Evolutionary conservation across 345 rosid genomes (phyloP).

Genomic region (Eutrema heterophyllum): DNA sequence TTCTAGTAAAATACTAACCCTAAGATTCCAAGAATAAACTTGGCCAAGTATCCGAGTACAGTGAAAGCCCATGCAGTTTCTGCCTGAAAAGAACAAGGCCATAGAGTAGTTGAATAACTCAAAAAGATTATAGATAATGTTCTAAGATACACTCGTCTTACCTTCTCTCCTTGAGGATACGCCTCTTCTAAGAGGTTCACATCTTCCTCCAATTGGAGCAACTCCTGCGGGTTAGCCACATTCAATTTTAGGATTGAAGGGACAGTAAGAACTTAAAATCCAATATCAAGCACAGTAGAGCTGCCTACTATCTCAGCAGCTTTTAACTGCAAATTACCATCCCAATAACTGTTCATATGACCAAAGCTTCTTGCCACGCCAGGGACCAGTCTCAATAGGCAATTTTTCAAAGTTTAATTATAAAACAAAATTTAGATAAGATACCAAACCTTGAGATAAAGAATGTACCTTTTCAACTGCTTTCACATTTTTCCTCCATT

Average conservation of each 20-base stretch:
- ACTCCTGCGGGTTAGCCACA: constrained; percentile 49
- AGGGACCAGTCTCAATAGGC: background rate
- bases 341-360: background rate
- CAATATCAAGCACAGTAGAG: background rate
- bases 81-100: constrained; percentile 51
- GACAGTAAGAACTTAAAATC: background rate
- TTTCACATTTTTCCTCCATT: constrained; percentile 97
- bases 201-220: constrained; percentile 94
- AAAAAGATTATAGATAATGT: background rate
- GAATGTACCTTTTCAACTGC: constrained; percentile 77
- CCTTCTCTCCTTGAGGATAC: constrained; percentile 99
- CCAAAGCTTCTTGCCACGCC: background rate
- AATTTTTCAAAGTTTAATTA: background rate
- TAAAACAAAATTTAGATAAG: constrained; percentile 1
- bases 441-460: background rate
- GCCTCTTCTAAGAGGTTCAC: constrained; percentile 93
- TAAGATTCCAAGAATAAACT: constrained; percentile 73
- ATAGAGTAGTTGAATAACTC: background rate
- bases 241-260: background rate
- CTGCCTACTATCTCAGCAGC: background rate
- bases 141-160: constrained; percentile 20
- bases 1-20: constrained; percentile 52
- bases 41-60: constrained; percentile 90
- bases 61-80: constrained; percentile 98
- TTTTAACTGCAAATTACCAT: background rate